These are phyloP conservation scores for Starmerella apicola DNA, from an alignment of 805 yeast species.

Conservation along the genomic window DNA sequence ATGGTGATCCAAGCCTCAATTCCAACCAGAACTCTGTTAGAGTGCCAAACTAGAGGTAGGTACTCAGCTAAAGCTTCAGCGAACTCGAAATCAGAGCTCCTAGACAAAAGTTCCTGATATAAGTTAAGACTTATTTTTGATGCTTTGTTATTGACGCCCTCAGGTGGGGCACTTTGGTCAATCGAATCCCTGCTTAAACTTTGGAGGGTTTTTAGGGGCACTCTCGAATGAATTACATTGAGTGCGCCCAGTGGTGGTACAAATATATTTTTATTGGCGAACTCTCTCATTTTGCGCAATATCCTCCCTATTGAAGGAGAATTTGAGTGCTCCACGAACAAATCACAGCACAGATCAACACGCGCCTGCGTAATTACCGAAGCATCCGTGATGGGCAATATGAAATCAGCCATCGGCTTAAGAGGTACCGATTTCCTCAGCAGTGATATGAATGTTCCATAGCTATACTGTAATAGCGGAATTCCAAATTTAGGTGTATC, in stretches of 20 bases:
- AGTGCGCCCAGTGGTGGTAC: slow-evolving; percentile 17
- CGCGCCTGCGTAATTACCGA: slow-evolving; percentile 12
- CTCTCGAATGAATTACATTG: too few species aligned
- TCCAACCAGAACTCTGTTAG: slow-evolving; percentile 8
- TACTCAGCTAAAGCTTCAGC: slow-evolving; percentile 8
- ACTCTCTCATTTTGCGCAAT: slow-evolving; percentile 5
- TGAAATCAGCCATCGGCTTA: slow-evolving; percentile 9
- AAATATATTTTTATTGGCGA: slow-evolving; percentile 4
- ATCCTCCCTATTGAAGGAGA: slow-evolving; percentile 15
- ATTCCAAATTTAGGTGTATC: slow-evolving; percentile 5
- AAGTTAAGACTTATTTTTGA: slow-evolving; percentile 2
- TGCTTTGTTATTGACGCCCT: background rate
- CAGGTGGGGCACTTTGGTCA: too few species aligned
- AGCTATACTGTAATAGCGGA: slow-evolving; percentile 2
- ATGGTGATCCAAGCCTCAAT: slow-evolving; percentile 10
- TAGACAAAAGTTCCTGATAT: slow-evolving; percentile 1
- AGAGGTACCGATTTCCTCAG: slow-evolving; percentile 10
- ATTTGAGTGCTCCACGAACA: slow-evolving; percentile 3
- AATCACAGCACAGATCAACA: slow-evolving; percentile 7
- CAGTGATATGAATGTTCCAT: slow-evolving; percentile 12
- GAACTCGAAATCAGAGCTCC: slow-evolving; percentile 6
- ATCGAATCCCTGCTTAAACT: too few species aligned
- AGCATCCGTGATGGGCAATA: slow-evolving; percentile 8
- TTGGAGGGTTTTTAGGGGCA: background rate
- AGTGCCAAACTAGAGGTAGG: slow-evolving; percentile 11